Evolutionary conservation across 495 filamentous ascomycete genomes (phyloP).

Genomic region (Cladorrhinum samala): DNA sequence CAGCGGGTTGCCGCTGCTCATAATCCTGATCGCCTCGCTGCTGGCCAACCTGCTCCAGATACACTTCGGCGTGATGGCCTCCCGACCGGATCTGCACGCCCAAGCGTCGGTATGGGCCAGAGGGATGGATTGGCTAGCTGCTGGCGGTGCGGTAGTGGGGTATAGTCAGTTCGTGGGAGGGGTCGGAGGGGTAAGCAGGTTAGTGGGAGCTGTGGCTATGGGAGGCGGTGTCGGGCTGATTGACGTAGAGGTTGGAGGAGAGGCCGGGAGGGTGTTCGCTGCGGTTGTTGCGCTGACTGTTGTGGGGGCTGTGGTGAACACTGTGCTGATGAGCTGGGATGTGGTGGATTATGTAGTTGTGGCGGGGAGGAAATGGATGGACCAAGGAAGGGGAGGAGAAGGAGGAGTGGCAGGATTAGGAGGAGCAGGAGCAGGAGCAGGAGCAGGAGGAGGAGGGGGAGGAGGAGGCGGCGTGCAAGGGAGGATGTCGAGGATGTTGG

Average conservation of each 20-base stretch:
- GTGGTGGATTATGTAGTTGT: slow-evolving; percentile 9
- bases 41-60: slow-evolving; percentile 19
- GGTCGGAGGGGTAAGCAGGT: slow-evolving; percentile 6
- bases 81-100: slow-evolving; percentile 12
- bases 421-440: too few species aligned
- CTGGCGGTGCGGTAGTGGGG: slow-evolving; percentile 8
- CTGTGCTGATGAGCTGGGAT: slow-evolving; percentile 17
- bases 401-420: not conserved
- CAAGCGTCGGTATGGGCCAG: slow-evolving; percentile 22
- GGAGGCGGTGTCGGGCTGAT: slow-evolving; percentile 2
- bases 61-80: slow-evolving; percentile 17
- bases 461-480: not conserved
- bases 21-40: slow-evolving; percentile 12
- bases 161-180: slow-evolving; percentile 12
- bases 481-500: slow-evolving; percentile 4
- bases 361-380: slow-evolving; percentile 3
- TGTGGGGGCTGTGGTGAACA: slow-evolving; percentile 20
- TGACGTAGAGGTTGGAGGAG: slow-evolving; percentile 2
- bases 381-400: not conserved
- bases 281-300: slow-evolving; percentile 14
- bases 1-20: slow-evolving; percentile 16
- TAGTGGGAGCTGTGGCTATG: slow-evolving; percentile 8
- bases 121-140: slow-evolving; percentile 23
- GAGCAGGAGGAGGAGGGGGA: not conserved
- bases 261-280: slow-evolving; percentile 18